Conservation (phyloP, 202 grass and related monocot species). For the Carex sylvatica region DNA sequence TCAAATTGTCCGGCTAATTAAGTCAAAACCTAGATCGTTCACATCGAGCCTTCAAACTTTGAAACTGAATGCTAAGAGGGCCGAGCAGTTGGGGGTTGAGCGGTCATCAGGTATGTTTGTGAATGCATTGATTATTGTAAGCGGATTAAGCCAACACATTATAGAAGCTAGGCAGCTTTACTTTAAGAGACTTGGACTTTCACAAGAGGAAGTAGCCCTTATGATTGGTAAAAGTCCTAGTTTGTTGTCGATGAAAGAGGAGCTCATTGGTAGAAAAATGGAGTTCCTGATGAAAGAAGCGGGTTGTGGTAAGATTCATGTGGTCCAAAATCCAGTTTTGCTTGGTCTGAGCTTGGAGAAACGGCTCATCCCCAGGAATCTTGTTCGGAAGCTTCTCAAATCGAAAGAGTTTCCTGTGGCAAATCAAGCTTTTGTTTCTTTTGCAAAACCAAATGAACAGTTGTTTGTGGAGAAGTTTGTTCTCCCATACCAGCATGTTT, state of each 20-base stretch:
- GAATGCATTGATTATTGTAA: background rate
- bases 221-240: background rate
- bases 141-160: background rate
- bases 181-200: background rate
- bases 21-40: background rate
- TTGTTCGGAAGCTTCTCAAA: constrained; percentile 31
- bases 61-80: background rate
- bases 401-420: constrained; percentile 19
- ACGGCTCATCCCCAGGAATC: background rate
- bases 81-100: background rate
- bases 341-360: background rate
- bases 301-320: background rate
- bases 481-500: no score
- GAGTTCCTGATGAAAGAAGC: background rate
- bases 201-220: background rate
- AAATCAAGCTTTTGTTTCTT: background rate
- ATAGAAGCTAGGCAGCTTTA: background rate
- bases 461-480: no score
- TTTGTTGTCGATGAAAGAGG: background rate
- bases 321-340: background rate
- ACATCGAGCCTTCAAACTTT: background rate
- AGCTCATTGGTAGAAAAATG: background rate
- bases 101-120: background rate
- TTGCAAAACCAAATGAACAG: no score
- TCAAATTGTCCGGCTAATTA: background rate